A percentile compares a stretch with the other conserved stretches of the same genome.
Evolutionary conservation across 805 yeast species (phyloP).

Genomic region (Sungouiozyma ichnusensis): DNA sequence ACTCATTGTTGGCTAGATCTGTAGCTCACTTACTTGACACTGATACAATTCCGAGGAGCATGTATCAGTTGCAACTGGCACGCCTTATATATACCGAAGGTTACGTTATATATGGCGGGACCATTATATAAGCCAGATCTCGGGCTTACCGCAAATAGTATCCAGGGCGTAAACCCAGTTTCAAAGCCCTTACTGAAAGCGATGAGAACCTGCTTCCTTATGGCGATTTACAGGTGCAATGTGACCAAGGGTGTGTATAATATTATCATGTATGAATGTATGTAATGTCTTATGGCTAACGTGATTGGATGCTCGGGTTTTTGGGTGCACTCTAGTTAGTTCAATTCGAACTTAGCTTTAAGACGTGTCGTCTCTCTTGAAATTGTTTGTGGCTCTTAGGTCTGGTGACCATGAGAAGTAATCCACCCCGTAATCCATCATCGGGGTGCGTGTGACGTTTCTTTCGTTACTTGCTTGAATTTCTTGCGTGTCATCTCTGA

Average conservation of each 20-base stretch:
- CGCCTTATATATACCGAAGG: too few species aligned
- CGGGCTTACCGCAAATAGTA: not conserved
- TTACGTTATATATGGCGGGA: too few species aligned
- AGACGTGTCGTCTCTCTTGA: not conserved
- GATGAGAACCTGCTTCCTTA: not conserved
- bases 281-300: too few species aligned
- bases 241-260: not conserved
- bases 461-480: too few species aligned
- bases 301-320: too few species aligned
- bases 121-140: not conserved
- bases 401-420: conserved; percentile 25
- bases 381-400: not conserved
- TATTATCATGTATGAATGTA: too few species aligned
- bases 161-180: not conserved
- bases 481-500: conserved; percentile 2
- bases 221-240: not conserved
- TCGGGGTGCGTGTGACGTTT: conserved; percentile 11
- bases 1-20: not conserved
- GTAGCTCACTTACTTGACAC: too few species aligned
- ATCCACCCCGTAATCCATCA: conserved; percentile 20
- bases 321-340: too few species aligned
- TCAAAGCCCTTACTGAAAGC: not conserved
- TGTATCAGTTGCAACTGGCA: too few species aligned
- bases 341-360: too few species aligned
- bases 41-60: too few species aligned